A percentile compares a stretch with the other conserved stretches of the same genome.
Conservation (phyloP, 257 asterid species). For the Anisodus tanguticus region DNA sequence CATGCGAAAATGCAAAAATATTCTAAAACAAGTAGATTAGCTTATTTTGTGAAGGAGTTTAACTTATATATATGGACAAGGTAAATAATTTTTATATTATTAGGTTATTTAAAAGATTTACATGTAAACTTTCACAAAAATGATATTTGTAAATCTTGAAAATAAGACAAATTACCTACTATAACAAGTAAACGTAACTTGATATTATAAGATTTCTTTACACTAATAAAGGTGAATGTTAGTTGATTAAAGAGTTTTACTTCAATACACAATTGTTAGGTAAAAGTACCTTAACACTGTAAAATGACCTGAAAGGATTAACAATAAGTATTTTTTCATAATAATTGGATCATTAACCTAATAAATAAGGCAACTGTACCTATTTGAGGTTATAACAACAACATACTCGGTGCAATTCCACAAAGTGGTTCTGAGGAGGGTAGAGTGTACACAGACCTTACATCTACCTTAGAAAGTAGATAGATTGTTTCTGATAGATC, state of each 20-base stretch:
- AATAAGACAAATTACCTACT: not conserved
- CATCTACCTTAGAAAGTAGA: too few species aligned
- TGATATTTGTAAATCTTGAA: not conserved
- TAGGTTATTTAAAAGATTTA: not conserved
- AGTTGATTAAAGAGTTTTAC: not conserved
- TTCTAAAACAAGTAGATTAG: not conserved
- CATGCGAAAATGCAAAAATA: not conserved
- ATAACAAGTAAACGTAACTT: not conserved
- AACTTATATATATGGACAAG: not conserved
- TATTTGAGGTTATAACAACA: not conserved
- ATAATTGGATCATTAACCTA: not conserved
- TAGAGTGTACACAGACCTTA: too few species aligned
- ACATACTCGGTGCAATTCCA: too few species aligned
- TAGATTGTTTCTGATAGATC: too few species aligned
- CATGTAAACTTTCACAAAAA: not conserved
- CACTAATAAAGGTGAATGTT: not conserved
- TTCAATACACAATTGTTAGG: not conserved
- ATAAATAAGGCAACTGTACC: not conserved
- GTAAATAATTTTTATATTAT: too few species aligned
- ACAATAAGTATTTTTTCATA: not conserved
- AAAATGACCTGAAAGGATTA: not conserved
- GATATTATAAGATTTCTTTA: not conserved
- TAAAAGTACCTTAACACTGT: not conserved
- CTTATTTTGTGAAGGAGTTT: not conserved
- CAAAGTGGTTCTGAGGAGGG: too few species aligned